Conservation (phyloP, 108 stramenopile genomes). For the Fragilaria radians region DNA sequence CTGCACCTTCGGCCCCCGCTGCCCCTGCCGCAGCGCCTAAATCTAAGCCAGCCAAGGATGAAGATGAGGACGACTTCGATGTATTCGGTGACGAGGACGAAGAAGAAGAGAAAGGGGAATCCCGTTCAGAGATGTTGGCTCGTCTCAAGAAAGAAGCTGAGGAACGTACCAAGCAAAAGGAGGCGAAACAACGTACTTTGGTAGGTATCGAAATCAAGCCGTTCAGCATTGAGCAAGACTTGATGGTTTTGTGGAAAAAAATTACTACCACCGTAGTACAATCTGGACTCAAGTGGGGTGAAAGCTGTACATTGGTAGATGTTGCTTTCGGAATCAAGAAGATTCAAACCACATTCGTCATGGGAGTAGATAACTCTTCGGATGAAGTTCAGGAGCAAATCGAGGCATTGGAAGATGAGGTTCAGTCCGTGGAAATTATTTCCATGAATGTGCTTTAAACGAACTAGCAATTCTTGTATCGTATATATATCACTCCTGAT, state of each 20-base stretch:
- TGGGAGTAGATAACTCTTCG: constrained; percentile 25
- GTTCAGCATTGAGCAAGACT: constrained; percentile 45
- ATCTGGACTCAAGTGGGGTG: constrained; percentile 49
- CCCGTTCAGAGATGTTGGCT: constrained; percentile 28
- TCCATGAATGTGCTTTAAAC: constrained; percentile 58
- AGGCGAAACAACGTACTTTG: constrained; percentile 37
- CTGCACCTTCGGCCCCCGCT: constrained; percentile 7
- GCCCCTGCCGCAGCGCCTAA: constrained; percentile 11
- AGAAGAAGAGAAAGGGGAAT: constrained; percentile 20
- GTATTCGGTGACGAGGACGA: constrained; percentile 29
- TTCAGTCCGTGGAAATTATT: constrained; percentile 38
- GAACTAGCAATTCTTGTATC: no score
- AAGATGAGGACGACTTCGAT: constrained; percentile 18
- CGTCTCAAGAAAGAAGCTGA: constrained; percentile 35
- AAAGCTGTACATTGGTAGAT: constrained; percentile 33
- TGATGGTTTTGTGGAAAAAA: constrained; percentile 43
- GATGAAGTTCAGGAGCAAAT: constrained; percentile 43
- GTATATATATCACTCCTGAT: no score
- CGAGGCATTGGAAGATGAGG: constrained; percentile 45
- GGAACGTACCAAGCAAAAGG: constrained; percentile 24
- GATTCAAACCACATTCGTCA: constrained; percentile 34
- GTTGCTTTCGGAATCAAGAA: constrained; percentile 59
- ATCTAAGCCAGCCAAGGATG: constrained; percentile 15
- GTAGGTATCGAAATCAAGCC: constrained; percentile 50
- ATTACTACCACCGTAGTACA: constrained; percentile 28